Conservation (phyloP, 139 green algal genomes). For the Diplosphaera chodatii region DNA sequence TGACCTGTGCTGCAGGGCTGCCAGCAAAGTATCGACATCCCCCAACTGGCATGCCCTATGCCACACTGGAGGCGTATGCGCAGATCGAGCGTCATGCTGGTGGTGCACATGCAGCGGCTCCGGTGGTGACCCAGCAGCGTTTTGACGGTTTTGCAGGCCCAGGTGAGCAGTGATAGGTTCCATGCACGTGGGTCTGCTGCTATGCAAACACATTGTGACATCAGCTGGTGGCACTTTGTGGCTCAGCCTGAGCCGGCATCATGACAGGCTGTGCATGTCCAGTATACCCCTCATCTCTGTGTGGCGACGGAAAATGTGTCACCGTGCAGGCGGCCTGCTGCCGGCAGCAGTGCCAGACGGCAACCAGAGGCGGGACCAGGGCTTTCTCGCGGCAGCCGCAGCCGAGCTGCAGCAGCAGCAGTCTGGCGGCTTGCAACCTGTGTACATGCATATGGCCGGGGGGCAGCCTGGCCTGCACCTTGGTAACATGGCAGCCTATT, state of each 20-base stretch:
- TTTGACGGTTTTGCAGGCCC: background rate
- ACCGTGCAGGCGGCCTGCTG: background rate
- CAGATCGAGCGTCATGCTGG: background rate
- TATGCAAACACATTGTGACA: too few relatives aligned
- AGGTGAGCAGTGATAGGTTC: background rate
- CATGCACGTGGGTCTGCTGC: too few relatives aligned
- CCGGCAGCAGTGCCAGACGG: background rate
- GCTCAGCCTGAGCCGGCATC: background rate
- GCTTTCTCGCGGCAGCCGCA: background rate
- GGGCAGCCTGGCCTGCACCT: too few relatives aligned
- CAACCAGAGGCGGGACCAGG: background rate
- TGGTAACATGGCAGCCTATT: too few relatives aligned
- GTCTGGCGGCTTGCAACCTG: background rate
- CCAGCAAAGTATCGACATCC: slow-evolving; percentile 39
- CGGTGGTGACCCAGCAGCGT: background rate
- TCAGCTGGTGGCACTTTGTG: too few relatives aligned
- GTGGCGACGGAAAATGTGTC: too few relatives aligned
- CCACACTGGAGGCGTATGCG: slow-evolving; percentile 25
- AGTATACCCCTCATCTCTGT: background rate
- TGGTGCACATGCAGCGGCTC: background rate
- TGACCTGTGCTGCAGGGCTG: background rate
- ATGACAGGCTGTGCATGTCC: background rate
- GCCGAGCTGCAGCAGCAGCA: background rate
- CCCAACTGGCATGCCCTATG: slow-evolving; percentile 33
- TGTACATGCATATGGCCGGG: background rate